Percentiles rank a stretch among this genome's conserved stretches.
phyloP scores from a whole-genome alignment of 2,329 filamentous ascomycete genomes.

The Fusarium sterilihyphosum region DNA sequence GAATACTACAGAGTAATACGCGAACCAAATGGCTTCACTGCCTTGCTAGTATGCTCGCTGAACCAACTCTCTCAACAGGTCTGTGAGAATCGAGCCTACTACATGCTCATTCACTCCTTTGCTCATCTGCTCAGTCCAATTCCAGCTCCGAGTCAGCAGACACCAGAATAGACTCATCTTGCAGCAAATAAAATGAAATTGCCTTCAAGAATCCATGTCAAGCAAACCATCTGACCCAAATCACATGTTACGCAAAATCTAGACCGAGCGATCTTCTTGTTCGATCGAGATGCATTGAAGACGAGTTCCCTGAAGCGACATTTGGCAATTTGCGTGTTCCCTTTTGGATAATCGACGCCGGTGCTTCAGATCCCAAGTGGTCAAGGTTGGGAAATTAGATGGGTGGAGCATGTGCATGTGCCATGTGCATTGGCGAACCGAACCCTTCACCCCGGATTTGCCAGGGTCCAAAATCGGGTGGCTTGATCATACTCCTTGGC shows the following conservation, averaged over 20 bases:
- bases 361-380: constrained; percentile 7
- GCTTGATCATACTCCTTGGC: constrained; percentile 15
- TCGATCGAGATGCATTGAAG: background rate
- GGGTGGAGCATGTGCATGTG: constrained; percentile 1
- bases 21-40: background rate
- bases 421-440: background rate
- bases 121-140: background rate
- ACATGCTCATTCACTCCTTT: rapidly evolving
- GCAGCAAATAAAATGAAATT: background rate
- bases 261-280: background rate
- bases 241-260: background rate
- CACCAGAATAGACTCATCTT: background rate
- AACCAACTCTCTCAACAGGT: too few species aligned
- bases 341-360: background rate
- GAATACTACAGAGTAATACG: background rate
- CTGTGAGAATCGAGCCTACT: background rate
- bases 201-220: background rate
- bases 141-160: background rate
- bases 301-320: constrained; percentile 2
- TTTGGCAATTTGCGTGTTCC: constrained; percentile 21
- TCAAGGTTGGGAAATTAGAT: constrained; percentile 36
- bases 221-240: constrained; percentile 2
- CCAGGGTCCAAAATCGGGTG: background rate
- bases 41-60: background rate
- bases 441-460: constrained; percentile 35